Evolutionary conservation across 305 asterid species (phyloP), one percentile per base, ranked within the genome.

Genomic region (Fraxinus latifolia): DNA sequence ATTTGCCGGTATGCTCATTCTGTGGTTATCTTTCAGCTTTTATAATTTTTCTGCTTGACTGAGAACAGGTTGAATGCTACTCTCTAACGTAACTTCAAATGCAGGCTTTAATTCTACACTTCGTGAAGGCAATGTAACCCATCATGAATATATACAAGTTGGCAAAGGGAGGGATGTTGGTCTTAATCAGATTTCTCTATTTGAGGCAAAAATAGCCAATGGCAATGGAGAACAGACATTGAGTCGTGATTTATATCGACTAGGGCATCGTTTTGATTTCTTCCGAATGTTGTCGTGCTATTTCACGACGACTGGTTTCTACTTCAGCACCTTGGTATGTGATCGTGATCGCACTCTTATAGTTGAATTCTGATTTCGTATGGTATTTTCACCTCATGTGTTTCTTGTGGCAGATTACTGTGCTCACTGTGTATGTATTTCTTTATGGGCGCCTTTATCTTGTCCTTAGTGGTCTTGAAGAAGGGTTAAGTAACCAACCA

Each of bases 101-200:
- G 87, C 86, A 95, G 99, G 99, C 58, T 95, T 93, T 84, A 95
- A 95, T 91, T 95, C 99, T 55, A 95, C 98, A 32, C 98, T 95
- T 27, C 97, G 99, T 77, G 97, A 92, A 88, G 98, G 99, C 86
- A 95, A 95, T 85, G 98, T 93, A 37, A 95, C 99, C 62, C 99
- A 95, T 88, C 99, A 95, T 80, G 99, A 95, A 76, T 95, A 95
- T 86, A 95, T 93, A 80, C 99, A 95, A 90, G 99, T 95, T 80
- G 99, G 99, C 73, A 95, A 95, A 90, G 98, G 98, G 85, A 91
- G 98, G 86, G 99, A 95, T 83, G 98, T 95, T 17, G 98, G 99
- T 60, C 99, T 95, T 82, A 95, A 95, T 89, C 99, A 95, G 80
- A 95, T 95, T 58, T 95, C 99, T 77, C 87, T 93, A 29, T 95